Base-by-base conservation (phyloP, 2,329 filamentous ascomycete species). In the Penicillium paneum region DNA sequence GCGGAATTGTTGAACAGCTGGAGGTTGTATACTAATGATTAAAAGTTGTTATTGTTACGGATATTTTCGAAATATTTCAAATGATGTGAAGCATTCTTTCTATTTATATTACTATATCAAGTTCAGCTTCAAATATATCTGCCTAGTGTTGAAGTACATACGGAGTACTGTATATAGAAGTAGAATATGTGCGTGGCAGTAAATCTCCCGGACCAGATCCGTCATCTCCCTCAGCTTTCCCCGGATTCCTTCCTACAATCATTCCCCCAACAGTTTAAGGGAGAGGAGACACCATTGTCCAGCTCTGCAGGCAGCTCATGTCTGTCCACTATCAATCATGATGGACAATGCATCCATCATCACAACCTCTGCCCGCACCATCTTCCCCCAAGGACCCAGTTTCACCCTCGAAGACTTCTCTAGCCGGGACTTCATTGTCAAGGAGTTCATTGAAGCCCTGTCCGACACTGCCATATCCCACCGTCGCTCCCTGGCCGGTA, bases 361-460 rank as follows among this genome's bases (percentile, higher is more conserved):
- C 54, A 76, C 73, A 35, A 70, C 65, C 57, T 64, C 47, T 13
- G 79, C 83, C 64, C 82, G 86, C 75, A 81, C 85, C 62, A 81
- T 92, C 69, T 93, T 90, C 70, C 87, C 88, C 54, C 85, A 85
- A 72, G 89, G 87, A 36, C 90, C 90, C 57, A 88, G 82, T 72
- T 97, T 97, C 77, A 90, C 86, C 10, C 81, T 97, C 57, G 90
- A 96, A 41, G 91, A 92, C 76, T 91, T 92, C 74, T 90, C 90
- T 54, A 89, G 81, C 71, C 89, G 89, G 67, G 94, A 97, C 76
- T 99, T 97, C 69, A 97, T 97, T 60, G 93, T 97, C 62, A 91
- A 96, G 68, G 94, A 99, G 77, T 99, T 99, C 71, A 87, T 99
- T 65, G 95, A 99, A 72, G 85, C 87, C 48, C 85, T 99, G 54